Evolutionary conservation across 192 early-diverging fungal genomes (phyloP).

Genomic region (Backusella tarrabulga): DNA sequence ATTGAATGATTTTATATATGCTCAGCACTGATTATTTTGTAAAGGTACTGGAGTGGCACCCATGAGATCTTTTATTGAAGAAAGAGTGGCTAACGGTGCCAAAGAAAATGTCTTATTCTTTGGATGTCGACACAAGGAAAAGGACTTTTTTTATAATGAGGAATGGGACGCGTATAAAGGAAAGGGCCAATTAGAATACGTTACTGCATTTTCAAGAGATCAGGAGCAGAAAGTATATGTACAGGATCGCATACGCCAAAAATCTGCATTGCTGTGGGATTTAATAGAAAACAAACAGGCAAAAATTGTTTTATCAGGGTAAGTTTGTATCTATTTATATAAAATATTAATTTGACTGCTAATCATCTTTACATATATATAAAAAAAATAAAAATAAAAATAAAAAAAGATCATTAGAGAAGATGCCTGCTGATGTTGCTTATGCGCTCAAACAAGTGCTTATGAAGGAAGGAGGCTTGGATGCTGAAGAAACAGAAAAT

Average conservation of each 20-base stretch:
- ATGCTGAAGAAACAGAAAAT: slow-evolving; percentile 52
- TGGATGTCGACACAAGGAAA: slow-evolving; percentile 70
- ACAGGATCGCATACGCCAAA: slow-evolving; percentile 65
- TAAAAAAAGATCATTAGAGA: slow-evolving; percentile 68
- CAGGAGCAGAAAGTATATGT: slow-evolving; percentile 81
- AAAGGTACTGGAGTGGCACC: slow-evolving; percentile 89
- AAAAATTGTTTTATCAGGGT: slow-evolving; percentile 74
- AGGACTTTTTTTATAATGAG: slow-evolving; percentile 74
- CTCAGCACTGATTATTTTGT: not conserved
- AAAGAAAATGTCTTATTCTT: slow-evolving; percentile 79
- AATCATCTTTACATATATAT: too few species aligned
- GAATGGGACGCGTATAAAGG: slow-evolving; percentile 60
- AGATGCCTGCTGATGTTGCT: slow-evolving; percentile 73
- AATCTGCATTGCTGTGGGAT: slow-evolving; percentile 62
- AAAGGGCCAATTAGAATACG: slow-evolving; percentile 54
- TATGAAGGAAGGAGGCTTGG: slow-evolving; percentile 48
- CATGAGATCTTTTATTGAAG: slow-evolving; percentile 77
- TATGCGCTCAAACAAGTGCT: slow-evolving; percentile 62
- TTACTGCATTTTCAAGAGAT: slow-evolving; percentile 88
- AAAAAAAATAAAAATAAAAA: too few species aligned
- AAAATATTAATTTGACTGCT: not conserved
- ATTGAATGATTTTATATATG: not conserved
- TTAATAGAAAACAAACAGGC: slow-evolving; percentile 57
- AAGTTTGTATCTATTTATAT: too few species aligned
- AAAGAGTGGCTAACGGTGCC: slow-evolving; percentile 47